phyloP scores from a whole-genome alignment of 139 green algal species.

The Ettlia oleoabundans region DNA sequence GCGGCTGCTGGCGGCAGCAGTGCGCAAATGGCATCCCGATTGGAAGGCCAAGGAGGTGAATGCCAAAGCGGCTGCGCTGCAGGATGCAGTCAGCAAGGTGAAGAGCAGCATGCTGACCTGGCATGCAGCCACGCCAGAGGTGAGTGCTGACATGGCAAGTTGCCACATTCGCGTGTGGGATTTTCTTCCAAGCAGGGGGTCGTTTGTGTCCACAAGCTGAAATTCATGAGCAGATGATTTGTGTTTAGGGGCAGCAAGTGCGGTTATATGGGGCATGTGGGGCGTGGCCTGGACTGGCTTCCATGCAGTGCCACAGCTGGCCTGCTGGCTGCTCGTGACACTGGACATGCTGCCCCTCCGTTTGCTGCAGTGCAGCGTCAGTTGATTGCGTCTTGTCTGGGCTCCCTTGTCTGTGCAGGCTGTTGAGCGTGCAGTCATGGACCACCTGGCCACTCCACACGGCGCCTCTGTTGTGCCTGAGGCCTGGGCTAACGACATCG shows the following conservation, averaged over 20 bases:
- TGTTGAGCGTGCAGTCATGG: not conserved
- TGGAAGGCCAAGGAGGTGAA: not conserved
- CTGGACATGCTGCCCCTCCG: not conserved
- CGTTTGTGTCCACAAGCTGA: not conserved
- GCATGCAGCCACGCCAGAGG: slow-evolving; percentile 27
- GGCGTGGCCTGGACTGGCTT: not conserved
- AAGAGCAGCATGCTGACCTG: slow-evolving; percentile 51
- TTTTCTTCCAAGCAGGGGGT: too few species aligned
- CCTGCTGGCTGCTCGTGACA: not conserved
- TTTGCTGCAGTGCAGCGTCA: not conserved
- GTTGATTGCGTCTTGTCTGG: not conserved
- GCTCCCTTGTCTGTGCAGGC: not conserved
- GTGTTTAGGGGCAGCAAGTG: too few species aligned
- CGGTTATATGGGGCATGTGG: too few species aligned
- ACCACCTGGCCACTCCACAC: too few species aligned
- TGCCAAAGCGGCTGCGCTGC: not conserved
- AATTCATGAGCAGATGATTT: not conserved
- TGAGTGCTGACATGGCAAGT: not conserved
- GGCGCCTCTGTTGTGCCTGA: too few species aligned
- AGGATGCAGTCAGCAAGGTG: slow-evolving; percentile 18
- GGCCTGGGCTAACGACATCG: not conserved
- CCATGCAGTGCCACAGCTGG: not conserved
- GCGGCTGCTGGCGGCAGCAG: slow-evolving; percentile 40
- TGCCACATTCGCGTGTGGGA: too few species aligned
- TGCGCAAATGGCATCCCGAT: slow-evolving; percentile 19